Evolutionary conservation across 257 asterid species (phyloP).

Genomic region (Solanum piurae): DNA sequence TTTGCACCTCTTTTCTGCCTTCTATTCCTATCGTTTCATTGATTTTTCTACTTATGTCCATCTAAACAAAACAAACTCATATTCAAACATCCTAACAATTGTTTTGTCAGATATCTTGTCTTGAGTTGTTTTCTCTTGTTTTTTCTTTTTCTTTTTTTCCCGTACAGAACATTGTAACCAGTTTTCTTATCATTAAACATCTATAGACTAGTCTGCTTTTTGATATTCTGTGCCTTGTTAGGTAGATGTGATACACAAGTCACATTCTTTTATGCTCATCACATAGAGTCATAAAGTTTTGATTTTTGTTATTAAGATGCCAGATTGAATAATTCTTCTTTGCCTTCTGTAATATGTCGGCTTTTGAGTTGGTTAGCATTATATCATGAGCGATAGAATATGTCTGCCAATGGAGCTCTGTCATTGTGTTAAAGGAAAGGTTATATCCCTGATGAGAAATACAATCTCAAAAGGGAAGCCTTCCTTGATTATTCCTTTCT

Average conservation of each 20-base stretch:
- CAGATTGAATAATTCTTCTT: background rate
- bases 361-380: background rate
- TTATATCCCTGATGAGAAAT: background rate
- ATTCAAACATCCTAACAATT: background rate
- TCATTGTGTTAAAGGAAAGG: background rate
- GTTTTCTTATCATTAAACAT: background rate
- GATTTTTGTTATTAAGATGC: background rate
- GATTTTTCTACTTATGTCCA: background rate
- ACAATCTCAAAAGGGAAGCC: background rate
- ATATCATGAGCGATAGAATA: background rate
- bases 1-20: background rate
- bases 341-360: background rate
- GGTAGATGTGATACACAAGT: background rate
- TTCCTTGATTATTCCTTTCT: background rate
- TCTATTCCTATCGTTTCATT: background rate
- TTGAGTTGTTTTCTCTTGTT: background rate
- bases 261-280: background rate
- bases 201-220: background rate
- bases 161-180: background rate
- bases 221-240: background rate
- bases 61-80: background rate
- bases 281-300: background rate
- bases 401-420: background rate
- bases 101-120: background rate
- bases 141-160: background rate